Conservation (phyloP, 73 alveolate species). For the Tetrahymena malaccensis region DNA sequence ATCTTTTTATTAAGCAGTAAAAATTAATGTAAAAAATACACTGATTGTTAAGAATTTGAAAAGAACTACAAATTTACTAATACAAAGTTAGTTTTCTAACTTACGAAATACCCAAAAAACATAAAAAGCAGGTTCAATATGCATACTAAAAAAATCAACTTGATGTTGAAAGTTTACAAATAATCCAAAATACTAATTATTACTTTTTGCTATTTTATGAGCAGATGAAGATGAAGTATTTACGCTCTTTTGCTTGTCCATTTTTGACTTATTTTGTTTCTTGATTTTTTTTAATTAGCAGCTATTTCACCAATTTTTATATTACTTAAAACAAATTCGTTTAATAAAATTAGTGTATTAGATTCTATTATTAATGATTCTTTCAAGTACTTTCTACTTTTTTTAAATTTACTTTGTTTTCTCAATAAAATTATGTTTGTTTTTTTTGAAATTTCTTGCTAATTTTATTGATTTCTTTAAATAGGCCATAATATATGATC, state of each 20-base stretch:
- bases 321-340: not conserved
- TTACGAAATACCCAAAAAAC: not conserved
- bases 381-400: not conserved
- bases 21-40: not conserved
- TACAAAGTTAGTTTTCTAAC: not conserved
- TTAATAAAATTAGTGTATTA: not conserved
- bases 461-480: not conserved
- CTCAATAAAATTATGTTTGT: too few relatives aligned
- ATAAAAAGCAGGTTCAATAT: not conserved
- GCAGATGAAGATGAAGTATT: not conserved
- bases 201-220: not conserved
- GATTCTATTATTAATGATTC: not conserved
- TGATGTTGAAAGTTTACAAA: not conserved
- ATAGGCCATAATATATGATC: not conserved
- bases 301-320: not conserved
- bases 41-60: not conserved
- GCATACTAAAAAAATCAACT: not conserved
- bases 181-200: not conserved
- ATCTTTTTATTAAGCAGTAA: not conserved
- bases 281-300: not conserved
- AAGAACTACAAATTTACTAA: not conserved
- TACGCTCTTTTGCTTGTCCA: not conserved
- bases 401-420: not conserved
- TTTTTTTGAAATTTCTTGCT: not conserved
- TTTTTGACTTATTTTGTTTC: not conserved